These are phyloP conservation scores for Aspergillus awamori DNA, from an alignment of 2,329 filamentous ascomycete genomes.

Conservation along the genomic window DNA sequence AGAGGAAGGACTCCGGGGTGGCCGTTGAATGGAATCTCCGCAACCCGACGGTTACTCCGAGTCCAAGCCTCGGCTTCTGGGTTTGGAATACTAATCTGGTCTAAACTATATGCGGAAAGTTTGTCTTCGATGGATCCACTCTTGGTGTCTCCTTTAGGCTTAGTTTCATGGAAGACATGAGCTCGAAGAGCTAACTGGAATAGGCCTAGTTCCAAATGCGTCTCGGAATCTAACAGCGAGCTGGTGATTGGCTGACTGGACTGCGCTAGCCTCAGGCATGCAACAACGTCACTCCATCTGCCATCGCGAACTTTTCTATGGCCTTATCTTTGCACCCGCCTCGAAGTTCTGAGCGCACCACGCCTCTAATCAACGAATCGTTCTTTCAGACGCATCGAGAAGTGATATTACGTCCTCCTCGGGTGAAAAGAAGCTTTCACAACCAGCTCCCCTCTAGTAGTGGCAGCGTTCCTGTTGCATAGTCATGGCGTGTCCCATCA, in stretches of 20 bases:
- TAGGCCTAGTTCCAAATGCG: background rate
- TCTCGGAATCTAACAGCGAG: background rate
- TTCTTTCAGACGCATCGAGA: background rate
- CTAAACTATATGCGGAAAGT: too few species aligned
- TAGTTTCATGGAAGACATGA: too few species aligned
- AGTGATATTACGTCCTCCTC: too few species aligned
- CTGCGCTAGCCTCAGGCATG: background rate
- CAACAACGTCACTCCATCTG: background rate
- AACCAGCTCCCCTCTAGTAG: too few species aligned
- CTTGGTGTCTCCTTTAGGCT: too few species aligned
- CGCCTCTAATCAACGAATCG: background rate
- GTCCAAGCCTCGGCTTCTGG: too few species aligned
- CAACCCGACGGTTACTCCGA: too few species aligned
- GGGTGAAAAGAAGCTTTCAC: background rate
- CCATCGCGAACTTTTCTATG: constrained; percentile 1
- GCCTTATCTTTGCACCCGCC: background rate
- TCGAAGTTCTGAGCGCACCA: background rate
- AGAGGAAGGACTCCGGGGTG: too few species aligned
- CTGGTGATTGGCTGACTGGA: background rate
- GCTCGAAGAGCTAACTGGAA: background rate
- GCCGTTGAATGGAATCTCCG: too few species aligned
- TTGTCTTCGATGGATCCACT: too few species aligned
- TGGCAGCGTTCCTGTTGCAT: background rate
- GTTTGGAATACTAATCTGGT: too few species aligned
- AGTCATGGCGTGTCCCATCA: constrained; percentile 70